Evolutionary conservation across 1,139 yeast species (phyloP).

Genomic region (Candida anutae): DNA sequence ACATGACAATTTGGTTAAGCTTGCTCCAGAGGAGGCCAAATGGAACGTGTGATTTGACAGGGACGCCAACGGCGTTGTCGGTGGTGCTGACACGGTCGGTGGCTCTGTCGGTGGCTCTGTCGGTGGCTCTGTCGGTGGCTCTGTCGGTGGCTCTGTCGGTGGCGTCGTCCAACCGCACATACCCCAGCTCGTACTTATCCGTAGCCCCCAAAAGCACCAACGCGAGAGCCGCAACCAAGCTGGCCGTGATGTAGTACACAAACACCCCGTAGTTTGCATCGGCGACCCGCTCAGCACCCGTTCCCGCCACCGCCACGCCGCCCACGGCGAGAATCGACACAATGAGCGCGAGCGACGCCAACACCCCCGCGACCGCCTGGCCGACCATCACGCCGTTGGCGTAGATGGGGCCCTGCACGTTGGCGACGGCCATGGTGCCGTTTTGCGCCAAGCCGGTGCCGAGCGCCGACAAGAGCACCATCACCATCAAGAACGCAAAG

Average conservation of each 20-base stretch:
- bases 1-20: conserved; percentile 52
- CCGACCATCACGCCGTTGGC: conserved; percentile 93
- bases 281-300: conserved; percentile 14
- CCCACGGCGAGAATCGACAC: conserved; percentile 46
- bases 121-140: background rate
- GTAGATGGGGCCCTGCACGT: conserved; percentile 66
- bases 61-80: background rate
- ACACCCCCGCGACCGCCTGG: conserved; percentile 87
- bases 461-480: conserved; percentile 52
- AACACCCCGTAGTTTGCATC: conserved; percentile 46
- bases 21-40: conserved; percentile 47
- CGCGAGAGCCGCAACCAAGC: conserved; percentile 49
- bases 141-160: background rate
- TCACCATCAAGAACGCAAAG: conserved; percentile 43
- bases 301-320: conserved; percentile 9
- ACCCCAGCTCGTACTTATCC: conserved; percentile 7
- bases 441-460: conserved; percentile 78
- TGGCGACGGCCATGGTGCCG: conserved; percentile 84
- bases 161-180: conserved; percentile 2
- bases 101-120: background rate
- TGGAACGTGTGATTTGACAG: conserved; percentile 27
- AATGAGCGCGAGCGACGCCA: conserved; percentile 75
- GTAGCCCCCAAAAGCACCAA: conserved; percentile 29
- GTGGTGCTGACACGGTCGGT: background rate
- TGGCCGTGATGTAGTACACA: conserved; percentile 64